Percentiles rank a stretch among this genome's conserved stretches.
These are phyloP conservation scores for Penicillium griseofulvum DNA, from an alignment of 2,329 filamentous ascomycete genomes.

Conservation along the genomic window DNA sequence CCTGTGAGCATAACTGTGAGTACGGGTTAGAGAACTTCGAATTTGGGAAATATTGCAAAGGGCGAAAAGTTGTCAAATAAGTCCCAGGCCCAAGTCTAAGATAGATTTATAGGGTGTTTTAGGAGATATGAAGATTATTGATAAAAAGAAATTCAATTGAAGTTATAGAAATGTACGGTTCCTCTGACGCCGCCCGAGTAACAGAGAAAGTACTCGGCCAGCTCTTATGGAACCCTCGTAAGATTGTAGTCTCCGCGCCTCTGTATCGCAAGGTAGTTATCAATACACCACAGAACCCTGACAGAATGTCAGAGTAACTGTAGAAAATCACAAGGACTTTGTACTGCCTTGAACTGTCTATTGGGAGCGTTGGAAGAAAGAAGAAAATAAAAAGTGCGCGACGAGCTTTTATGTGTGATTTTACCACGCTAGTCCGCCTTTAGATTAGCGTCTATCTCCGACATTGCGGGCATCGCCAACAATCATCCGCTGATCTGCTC, in stretches of 20 bases:
- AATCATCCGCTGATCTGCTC: conserved; percentile 4
- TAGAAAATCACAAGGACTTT: conserved; percentile 46
- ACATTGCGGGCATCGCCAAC: conserved; percentile 10
- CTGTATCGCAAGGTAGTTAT: conserved; percentile 66
- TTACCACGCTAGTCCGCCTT: conserved; percentile 29
- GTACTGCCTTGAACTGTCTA: conserved; percentile 81
- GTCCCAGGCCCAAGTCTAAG: too few relatives aligned
- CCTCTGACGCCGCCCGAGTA: conserved; percentile 85
- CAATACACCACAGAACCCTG: conserved; percentile 53
- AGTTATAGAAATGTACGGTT: conserved; percentile 59
- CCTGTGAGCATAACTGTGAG: too few relatives aligned
- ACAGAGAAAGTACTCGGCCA: conserved; percentile 65
- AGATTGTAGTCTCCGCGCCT: conserved; percentile 55
- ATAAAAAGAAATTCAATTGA: conserved; percentile 1
- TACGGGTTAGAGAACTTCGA: too few relatives aligned
- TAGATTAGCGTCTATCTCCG: conserved; percentile 12
- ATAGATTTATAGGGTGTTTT: too few relatives aligned
- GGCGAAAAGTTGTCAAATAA: too few relatives aligned
- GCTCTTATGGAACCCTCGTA: conserved; percentile 66
- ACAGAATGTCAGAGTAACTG: conserved; percentile 67
- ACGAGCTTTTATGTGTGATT: conserved; percentile 23
- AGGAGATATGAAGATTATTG: too few relatives aligned
- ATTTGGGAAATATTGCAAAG: too few relatives aligned
- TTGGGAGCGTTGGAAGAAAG: conserved; percentile 65
- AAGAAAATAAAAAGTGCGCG: conserved; percentile 17